phyloP scores from a whole-genome alignment of 257 asterid species.

The Sherardia arvensis region DNA sequence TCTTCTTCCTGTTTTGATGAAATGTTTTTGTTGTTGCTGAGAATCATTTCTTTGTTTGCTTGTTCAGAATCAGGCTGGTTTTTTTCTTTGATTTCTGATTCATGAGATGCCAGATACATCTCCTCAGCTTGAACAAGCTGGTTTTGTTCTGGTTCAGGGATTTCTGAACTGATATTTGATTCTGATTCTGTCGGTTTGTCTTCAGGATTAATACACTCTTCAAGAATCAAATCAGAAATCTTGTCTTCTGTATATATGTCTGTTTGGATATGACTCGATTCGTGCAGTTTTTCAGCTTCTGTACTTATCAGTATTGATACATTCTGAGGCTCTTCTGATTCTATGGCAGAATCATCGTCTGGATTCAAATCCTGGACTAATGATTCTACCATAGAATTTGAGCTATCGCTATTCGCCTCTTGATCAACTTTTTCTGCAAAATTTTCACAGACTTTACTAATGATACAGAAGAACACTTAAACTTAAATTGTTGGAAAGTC shows the following conservation, averaged over 20 bases:
- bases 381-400: slow-evolving; percentile 4
- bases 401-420: slow-evolving; percentile 17
- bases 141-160: slow-evolving; percentile 17
- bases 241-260: background rate
- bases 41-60: slow-evolving; percentile 3
- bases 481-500: background rate
- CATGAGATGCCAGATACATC: background rate
- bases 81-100: slow-evolving; percentile 13
- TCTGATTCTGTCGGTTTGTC: slow-evolving; percentile 11
- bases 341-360: slow-evolving; percentile 10
- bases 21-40: background rate
- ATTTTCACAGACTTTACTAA: slow-evolving; percentile 4
- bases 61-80: slow-evolving; percentile 7
- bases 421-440: slow-evolving; percentile 9
- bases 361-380: slow-evolving; percentile 7
- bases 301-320: slow-evolving; percentile 6
- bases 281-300: background rate
- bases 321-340: slow-evolving; percentile 19
- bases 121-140: slow-evolving; percentile 15
- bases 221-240: slow-evolving; percentile 4
- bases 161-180: background rate
- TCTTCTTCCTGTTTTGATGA: background rate
- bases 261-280: background rate
- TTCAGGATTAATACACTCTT: background rate
- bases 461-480: background rate